Base-by-base conservation (phyloP, 257 asterid species). In the Fraxinus excelsior region DNA sequence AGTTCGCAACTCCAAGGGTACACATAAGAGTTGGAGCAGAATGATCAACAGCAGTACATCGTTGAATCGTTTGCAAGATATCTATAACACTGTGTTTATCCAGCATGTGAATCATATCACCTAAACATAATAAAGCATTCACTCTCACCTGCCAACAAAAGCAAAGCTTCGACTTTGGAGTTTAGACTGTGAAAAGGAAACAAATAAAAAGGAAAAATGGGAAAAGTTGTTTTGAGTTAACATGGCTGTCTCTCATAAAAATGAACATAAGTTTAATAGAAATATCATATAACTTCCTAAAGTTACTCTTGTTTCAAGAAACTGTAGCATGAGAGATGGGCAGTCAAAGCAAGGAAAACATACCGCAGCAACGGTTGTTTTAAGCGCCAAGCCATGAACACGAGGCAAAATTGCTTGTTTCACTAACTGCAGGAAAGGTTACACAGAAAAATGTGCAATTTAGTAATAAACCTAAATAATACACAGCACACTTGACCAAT, bases 11-110 rank as follows among this genome's bases (percentile, higher is more conserved):
- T 38, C 97, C 97, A 76, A 96, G 99, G 76, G 98, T 96, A 82
- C 98, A 93, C 99, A 96, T 96, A 37, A 96, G 97, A 78, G 99
- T 96, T 70, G 99, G 99, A 80, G 99, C 91, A 85, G 99, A 93
- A 87, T 86, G 98, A 81, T 96, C 99, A 81, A 96, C 99, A 66
- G 97, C 92, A 34, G 97, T 91, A 84, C 99, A 96, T 42, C 96
- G 87, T 77, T 96, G 97, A 80, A 96, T 85, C 34, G 99, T 93
- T 78, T 93, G 98, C 87, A 93, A 79, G 77, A 93, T 86, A 23
- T 91, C 97, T 79, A 88, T 53, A 79, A 87, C 91, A 78, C 96
- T 90, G 74, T 70, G 80, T 83, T 91, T 96, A 71, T 93, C 99
- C 72, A 96, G 95, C 65, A 91, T 82, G 88, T 85, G 96, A 84